Conservation (phyloP, 225 moss, liverwort and hornwort species). For the Pseudisothecium myosuroides region DNA sequence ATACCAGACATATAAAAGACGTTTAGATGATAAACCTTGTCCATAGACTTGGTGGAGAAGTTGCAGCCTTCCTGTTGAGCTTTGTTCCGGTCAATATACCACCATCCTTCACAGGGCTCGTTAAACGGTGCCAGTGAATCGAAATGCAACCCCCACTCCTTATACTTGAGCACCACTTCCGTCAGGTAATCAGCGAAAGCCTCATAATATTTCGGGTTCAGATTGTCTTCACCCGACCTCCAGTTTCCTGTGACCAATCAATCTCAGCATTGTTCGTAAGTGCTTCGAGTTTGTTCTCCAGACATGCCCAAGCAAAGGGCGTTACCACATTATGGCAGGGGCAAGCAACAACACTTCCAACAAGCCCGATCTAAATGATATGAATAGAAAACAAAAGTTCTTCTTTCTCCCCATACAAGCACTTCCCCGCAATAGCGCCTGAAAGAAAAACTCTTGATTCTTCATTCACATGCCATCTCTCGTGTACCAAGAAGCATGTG, state of each 20-base stretch:
- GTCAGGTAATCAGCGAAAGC: conserved; percentile 85
- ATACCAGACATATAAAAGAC: neutral
- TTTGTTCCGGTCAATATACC: conserved; percentile 83
- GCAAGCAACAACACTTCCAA: neutral
- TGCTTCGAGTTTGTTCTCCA: neutral
- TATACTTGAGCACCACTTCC: conserved; percentile 72
- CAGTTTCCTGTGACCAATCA: conserved; percentile 43
- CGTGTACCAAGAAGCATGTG: neutral
- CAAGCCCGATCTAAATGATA: neutral
- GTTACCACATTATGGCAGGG: neutral
- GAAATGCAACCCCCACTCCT: conserved; percentile 71
- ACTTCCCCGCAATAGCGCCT: too few species aligned
- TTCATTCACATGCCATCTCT: neutral
- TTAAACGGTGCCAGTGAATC: conserved; percentile 78
- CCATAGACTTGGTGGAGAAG: conserved; percentile 61
- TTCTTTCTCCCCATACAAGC: neutral
- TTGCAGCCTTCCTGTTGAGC: conserved; percentile 97
- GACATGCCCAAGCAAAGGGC: neutral
- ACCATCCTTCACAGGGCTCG: conserved; percentile 95
- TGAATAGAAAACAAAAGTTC: neutral
- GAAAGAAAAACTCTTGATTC: neutral
- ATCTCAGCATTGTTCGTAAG: neutral
- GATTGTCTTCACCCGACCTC: conserved; percentile 65
- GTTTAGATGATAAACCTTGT: conserved; percentile 34
- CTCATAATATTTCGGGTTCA: conserved; percentile 41